phyloP scores from a whole-genome alignment of 768 basidiomycete species.

The Hortiboletus flavorubellus region DNA sequence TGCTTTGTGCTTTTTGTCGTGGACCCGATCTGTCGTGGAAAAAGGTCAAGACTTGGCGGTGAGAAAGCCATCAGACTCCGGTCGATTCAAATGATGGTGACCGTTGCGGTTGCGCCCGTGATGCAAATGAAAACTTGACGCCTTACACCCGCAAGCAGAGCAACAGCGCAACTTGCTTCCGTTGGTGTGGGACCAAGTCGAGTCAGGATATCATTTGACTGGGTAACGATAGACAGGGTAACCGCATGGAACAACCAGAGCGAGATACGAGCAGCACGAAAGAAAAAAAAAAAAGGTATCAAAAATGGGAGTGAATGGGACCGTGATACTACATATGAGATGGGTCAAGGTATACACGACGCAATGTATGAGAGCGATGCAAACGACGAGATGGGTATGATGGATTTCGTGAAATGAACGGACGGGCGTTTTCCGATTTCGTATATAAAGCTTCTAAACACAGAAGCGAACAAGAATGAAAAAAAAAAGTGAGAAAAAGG shows the following conservation, averaged over 20 bases:
- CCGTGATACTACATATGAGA: constrained; percentile 37
- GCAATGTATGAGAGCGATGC: constrained; percentile 37
- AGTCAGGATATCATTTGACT: constrained; percentile 33
- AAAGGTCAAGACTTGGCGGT: constrained; percentile 2
- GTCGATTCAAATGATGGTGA: constrained; percentile 6
- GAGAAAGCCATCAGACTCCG: constrained; percentile 12
- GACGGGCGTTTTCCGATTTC: constrained; percentile 35
- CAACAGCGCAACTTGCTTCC: constrained; percentile 11
- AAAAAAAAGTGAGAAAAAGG: constrained; percentile 18
- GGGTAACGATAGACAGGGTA: constrained; percentile 38
- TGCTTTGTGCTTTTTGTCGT: background rate
- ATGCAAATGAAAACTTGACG: constrained; percentile 25
- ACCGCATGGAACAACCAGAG: constrained; percentile 33
- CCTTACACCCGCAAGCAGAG: constrained; percentile 11
- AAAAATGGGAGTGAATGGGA: constrained; percentile 32
- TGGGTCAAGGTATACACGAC: constrained; percentile 36
- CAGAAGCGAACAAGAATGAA: constrained; percentile 31
- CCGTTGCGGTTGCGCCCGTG: constrained; percentile 19
- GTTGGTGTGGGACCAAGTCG: constrained; percentile 19
- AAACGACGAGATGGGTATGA: constrained; percentile 34
- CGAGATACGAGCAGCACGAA: constrained; percentile 4
- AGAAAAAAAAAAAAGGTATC: constrained; percentile 31
- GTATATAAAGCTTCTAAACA: constrained; percentile 27
- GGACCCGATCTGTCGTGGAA: constrained; percentile 9
- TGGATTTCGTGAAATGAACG: constrained; percentile 34